phyloP scores from a whole-genome alignment of 371 early-diverging fungal species.

The Rhizopus sp. region DNA sequence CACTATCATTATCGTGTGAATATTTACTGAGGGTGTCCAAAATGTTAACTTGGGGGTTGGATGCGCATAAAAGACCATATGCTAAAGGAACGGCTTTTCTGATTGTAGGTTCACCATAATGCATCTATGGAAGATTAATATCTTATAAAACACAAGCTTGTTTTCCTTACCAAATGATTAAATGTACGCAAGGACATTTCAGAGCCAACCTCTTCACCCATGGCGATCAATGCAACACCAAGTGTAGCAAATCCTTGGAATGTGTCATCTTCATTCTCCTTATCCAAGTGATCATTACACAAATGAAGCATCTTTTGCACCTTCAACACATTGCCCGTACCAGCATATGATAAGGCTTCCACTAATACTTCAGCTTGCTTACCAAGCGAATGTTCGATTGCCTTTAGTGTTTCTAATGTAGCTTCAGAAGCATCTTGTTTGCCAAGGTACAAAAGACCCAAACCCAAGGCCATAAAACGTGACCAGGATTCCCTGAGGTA shows the following conservation, averaged over 20 bases:
- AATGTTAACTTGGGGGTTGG: constrained; percentile 90
- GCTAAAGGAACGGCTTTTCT: constrained; percentile 95
- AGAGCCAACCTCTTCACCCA: constrained; percentile 96
- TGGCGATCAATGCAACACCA: constrained; percentile 93
- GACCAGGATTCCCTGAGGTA: constrained; percentile 83
- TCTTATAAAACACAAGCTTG: constrained; percentile 82
- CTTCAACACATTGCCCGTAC: constrained; percentile 95
- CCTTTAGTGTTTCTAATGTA: constrained; percentile 92
- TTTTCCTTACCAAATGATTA: constrained; percentile 85
- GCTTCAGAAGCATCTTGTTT: constrained; percentile 90
- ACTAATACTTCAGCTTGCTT: constrained; percentile 87
- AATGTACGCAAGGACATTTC: constrained; percentile 96
- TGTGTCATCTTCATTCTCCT: constrained; percentile 78
- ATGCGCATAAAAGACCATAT: constrained; percentile 93
- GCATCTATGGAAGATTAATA: constrained; percentile 75
- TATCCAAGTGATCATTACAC: constrained; percentile 93
- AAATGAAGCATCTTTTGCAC: constrained; percentile 94
- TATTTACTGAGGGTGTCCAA: constrained; percentile 96
- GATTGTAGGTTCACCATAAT: constrained; percentile 95
- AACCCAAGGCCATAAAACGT: constrained; percentile 91
- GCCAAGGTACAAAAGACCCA: constrained; percentile 88
- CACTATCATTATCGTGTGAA: constrained; percentile 95
- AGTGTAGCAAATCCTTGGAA: constrained; percentile 96
- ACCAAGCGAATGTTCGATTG: constrained; percentile 89
- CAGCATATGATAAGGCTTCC: constrained; percentile 90